phyloP scores from a whole-genome alignment of 208 protist species.

The Vickermania spadyakhi region DNA sequence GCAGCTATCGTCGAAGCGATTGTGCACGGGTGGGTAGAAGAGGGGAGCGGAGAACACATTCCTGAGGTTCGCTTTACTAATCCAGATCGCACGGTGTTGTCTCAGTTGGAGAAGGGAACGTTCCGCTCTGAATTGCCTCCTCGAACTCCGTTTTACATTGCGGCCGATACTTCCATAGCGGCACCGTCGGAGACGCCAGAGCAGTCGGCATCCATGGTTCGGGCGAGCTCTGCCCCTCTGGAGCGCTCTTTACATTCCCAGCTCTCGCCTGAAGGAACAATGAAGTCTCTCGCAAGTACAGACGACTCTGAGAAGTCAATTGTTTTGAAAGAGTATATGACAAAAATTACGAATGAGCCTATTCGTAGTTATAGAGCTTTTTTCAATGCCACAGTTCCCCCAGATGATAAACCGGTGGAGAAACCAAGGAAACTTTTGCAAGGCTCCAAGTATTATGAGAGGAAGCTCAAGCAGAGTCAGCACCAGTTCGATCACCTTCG shows the following conservation, averaged over 20 bases:
- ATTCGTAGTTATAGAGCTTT: slow-evolving; percentile 39
- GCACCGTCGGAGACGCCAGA: neutral
- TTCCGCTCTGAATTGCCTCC: neutral
- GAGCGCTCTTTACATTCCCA: neutral
- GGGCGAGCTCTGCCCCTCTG: neutral
- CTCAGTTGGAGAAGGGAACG: neutral
- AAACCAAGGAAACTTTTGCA: neutral
- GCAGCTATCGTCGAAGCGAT: neutral
- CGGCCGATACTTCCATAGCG: neutral
- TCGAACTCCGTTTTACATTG: neutral
- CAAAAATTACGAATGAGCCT: slow-evolving; percentile 13
- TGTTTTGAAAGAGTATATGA: neutral
- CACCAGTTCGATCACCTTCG: slow-evolving; percentile 54
- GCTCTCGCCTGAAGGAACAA: neutral
- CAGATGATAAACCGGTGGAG: neutral
- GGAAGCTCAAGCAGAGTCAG: neutral
- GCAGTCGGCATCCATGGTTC: neutral
- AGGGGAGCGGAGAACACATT: neutral
- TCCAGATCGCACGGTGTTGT: neutral
- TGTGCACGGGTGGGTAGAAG: neutral
- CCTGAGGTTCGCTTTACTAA: neutral
- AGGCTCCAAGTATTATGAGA: slow-evolving; percentile 3
- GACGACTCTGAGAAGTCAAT: neutral
- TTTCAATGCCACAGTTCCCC: slow-evolving; percentile 13
- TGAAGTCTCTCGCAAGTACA: neutral